A percentile compares a stretch with the other conserved stretches of the same genome.
Evolutionary conservation across 208 protist species (phyloP).

Genomic region (Herpetomonas samuelpessoai): DNA sequence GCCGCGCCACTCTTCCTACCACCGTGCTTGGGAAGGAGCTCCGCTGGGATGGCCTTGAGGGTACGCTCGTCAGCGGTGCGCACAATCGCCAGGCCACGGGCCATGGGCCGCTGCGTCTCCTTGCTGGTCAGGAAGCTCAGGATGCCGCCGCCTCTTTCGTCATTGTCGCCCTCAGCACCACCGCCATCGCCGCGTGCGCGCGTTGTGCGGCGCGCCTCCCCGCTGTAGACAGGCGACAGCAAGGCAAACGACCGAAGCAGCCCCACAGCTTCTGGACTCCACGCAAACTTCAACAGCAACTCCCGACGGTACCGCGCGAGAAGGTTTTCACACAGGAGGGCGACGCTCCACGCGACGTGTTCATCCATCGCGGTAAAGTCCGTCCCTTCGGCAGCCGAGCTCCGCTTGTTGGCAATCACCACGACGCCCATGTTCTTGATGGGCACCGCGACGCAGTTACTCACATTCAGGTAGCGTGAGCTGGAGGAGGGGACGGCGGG

Average conservation of each 20-base stretch:
- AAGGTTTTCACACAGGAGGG: conserved; percentile 45
- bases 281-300: conserved; percentile 40
- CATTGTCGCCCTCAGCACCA: neutral
- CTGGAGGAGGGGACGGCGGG: too few species aligned
- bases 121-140: neutral
- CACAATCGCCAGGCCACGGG: conserved; percentile 28
- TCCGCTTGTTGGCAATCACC: conserved; percentile 58
- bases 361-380: conserved; percentile 60
- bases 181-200: neutral
- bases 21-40: conserved; percentile 8
- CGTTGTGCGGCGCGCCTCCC: neutral
- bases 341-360: conserved; percentile 64
- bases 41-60: conserved; percentile 22
- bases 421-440: conserved; percentile 58
- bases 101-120: neutral
- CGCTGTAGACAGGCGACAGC: conserved; percentile 5
- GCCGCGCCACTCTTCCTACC: neutral
- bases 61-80: conserved; percentile 30
- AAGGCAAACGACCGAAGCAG: conserved; percentile 24
- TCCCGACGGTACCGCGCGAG: conserved; percentile 53
- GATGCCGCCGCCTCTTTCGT: conserved; percentile 4
- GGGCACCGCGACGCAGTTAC: conserved; percentile 50
- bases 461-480: conserved; percentile 20
- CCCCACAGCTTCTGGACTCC: conserved; percentile 22
- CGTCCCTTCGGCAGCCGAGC: conserved; percentile 1